A percentile compares a stretch with the other conserved stretches of the same genome.
These are phyloP conservation scores for Eleusine coracana DNA, from an alignment of 176 grass and related monocot species.

Conservation along the genomic window DNA sequence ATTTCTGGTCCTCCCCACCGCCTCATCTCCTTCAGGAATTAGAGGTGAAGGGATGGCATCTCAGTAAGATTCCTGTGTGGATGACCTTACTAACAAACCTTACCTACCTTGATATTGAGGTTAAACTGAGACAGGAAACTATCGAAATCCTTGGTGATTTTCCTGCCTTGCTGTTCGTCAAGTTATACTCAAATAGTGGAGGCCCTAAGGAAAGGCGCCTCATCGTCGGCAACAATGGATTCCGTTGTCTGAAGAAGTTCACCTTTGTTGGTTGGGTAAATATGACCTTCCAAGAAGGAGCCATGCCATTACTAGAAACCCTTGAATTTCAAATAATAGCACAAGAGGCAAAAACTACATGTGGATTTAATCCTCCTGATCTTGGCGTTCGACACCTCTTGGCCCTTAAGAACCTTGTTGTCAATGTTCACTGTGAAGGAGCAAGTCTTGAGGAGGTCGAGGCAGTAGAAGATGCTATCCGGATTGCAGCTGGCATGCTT, in stretches of 20 bases:
- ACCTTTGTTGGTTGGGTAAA: slow-evolving; percentile 24
- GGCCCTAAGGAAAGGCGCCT: slow-evolving; percentile 27
- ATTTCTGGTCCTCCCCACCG: slow-evolving; percentile 34
- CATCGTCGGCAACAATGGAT: background rate
- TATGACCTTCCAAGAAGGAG: slow-evolving; percentile 34
- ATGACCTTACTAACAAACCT: slow-evolving; percentile 38
- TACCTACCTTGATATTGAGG: slow-evolving; percentile 15
- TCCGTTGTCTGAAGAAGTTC: slow-evolving; percentile 36
- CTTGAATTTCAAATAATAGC: slow-evolving; percentile 40
- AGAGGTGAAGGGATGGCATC: slow-evolving; percentile 27
- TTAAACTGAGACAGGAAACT: slow-evolving; percentile 36
- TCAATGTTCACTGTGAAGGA: slow-evolving; percentile 29
- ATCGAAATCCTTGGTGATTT: slow-evolving; percentile 30
- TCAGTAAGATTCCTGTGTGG: slow-evolving; percentile 42
- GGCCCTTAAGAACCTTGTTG: slow-evolving; percentile 9
- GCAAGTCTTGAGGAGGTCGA: slow-evolving; percentile 34
- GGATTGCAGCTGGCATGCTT: background rate
- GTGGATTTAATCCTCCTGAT: background rate
- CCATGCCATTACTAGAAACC: slow-evolving; percentile 40
- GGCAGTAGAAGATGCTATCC: slow-evolving; percentile 37
- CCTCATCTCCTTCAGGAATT: slow-evolving; percentile 46
- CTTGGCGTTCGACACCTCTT: slow-evolving; percentile 34
- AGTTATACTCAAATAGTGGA: slow-evolving; percentile 18
- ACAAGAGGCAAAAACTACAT: background rate
- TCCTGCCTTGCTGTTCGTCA: slow-evolving; percentile 24